A percentile compares a stretch with the other conserved stretches of the same genome.
These are phyloP conservation scores for Tetraselmis striata DNA, from an alignment of 139 green algal genomes.

Conservation along the genomic window DNA sequence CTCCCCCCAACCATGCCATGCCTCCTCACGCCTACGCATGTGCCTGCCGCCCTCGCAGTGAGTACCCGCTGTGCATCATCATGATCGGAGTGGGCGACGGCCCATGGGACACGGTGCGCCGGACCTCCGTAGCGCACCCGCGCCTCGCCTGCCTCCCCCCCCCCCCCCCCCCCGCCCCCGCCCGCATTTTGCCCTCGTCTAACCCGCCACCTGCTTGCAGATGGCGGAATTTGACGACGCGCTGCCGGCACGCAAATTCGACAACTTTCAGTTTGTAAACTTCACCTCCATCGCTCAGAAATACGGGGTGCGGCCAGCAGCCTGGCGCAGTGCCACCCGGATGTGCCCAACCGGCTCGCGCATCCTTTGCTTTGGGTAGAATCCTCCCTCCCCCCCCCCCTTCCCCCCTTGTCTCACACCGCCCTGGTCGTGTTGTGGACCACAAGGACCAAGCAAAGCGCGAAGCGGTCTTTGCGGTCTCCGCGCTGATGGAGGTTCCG, in stretches of 20 bases:
- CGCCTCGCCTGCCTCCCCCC: too few species aligned
- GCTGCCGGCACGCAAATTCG: slow-evolving; percentile 32
- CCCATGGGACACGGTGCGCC: slow-evolving; percentile 44
- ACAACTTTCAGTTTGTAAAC: slow-evolving; percentile 63
- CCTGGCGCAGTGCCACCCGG: neutral
- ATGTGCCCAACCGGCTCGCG: neutral
- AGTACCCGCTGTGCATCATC: slow-evolving; percentile 62
- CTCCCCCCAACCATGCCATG: slow-evolving; percentile 9
- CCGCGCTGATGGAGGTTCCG: slow-evolving; percentile 70
- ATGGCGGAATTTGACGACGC: slow-evolving; percentile 72
- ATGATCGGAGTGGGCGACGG: slow-evolving; percentile 74
- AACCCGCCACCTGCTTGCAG: too few species aligned
- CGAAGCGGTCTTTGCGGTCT: slow-evolving; percentile 51
- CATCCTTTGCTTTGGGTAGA: neutral
- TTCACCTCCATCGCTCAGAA: slow-evolving; percentile 43
- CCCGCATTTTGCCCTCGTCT: too few species aligned
- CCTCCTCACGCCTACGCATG: too few species aligned
- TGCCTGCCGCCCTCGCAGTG: too few species aligned
- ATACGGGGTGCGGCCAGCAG: neutral
- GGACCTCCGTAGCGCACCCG: neutral
- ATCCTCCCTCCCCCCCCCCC: too few species aligned
- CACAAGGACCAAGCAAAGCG: neutral
- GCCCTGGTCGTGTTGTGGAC: neutral
- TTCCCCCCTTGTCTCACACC: too few species aligned
- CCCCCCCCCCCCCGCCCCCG: too few species aligned